These are phyloP conservation scores for Saccharomycopsis malanga DNA, from an alignment of 805 yeast species.

Conservation along the genomic window DNA sequence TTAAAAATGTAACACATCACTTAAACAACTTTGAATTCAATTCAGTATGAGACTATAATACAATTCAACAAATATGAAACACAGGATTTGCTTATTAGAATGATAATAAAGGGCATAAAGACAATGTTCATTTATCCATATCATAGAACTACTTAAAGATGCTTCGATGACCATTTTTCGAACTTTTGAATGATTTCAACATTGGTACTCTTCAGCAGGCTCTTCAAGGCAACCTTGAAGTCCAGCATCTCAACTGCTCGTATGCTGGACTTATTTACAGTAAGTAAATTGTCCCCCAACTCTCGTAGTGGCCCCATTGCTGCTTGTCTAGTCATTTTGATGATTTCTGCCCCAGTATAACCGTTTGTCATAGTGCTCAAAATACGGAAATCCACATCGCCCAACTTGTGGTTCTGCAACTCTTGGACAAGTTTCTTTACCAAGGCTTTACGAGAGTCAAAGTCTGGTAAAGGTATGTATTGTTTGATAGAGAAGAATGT, in stretches of 20 bases:
- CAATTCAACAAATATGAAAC: no score
- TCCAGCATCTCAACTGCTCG: constrained; percentile 69
- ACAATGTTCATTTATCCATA: no score
- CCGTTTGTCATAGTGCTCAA: constrained; percentile 66
- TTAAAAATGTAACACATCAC: no score
- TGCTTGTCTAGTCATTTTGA: constrained; percentile 91
- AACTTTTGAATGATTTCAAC: constrained; percentile 69
- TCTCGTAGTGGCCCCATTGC: constrained; percentile 96
- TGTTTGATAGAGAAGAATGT: constrained; percentile 87
- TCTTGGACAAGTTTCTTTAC: constrained; percentile 43
- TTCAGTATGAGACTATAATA: no score
- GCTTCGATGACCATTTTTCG: constrained; percentile 82
- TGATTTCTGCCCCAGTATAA: constrained; percentile 89
- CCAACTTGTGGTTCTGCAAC: constrained; percentile 58
- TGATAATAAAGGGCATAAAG: no score
- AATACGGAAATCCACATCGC: constrained; percentile 52
- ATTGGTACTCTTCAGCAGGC: constrained; percentile 84
- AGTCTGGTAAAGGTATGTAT: constrained; percentile 91
- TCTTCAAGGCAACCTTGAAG: constrained; percentile 65
- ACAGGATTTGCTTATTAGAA: no score
- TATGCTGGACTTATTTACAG: constrained; percentile 63
- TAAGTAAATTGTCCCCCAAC: constrained; percentile 62
- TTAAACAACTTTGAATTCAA: no score
- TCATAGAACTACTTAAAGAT: no score
- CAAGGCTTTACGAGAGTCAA: constrained; percentile 70